Evolutionary conservation across 2,329 filamentous ascomycete species (phyloP).

Genomic region (Cytospora leucostoma): DNA sequence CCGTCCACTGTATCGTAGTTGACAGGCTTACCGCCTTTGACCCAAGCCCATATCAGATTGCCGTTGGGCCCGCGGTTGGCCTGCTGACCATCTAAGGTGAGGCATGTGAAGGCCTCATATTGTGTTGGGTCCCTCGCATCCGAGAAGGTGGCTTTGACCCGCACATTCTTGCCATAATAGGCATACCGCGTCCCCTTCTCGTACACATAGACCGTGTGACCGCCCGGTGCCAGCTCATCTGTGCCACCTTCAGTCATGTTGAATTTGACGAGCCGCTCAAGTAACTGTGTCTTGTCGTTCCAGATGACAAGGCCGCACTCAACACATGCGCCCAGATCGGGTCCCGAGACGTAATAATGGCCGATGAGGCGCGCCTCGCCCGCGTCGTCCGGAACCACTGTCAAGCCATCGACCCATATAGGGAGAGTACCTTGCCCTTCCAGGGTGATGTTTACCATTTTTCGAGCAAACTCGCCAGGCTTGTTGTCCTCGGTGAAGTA

Average conservation of each 20-base stretch:
- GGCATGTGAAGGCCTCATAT: slow-evolving; percentile 27
- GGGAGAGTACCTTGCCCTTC: slow-evolving; percentile 16
- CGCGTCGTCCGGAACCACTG: slow-evolving; percentile 11
- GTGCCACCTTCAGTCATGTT: not conserved
- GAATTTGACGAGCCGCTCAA: slow-evolving; percentile 19
- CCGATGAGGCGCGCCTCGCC: slow-evolving; percentile 17
- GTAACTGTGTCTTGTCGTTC: slow-evolving; percentile 15
- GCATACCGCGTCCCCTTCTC: slow-evolving; percentile 21
- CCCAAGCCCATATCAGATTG: slow-evolving; percentile 22
- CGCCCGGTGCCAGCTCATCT: slow-evolving; percentile 12
- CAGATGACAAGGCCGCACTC: slow-evolving; percentile 23
- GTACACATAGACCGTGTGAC: slow-evolving; percentile 19
- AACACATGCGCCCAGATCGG: slow-evolving; percentile 1
- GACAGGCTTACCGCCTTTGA: slow-evolving; percentile 23
- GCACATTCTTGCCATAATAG: slow-evolving; percentile 25
- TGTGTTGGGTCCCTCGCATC: slow-evolving; percentile 21
- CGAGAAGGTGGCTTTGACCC: slow-evolving; percentile 21
- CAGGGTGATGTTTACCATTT: slow-evolving; percentile 21
- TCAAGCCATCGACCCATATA: slow-evolving; percentile 25
- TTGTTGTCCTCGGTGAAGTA: slow-evolving; percentile 22
- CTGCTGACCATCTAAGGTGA: slow-evolving; percentile 8
- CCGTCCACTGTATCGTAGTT: slow-evolving; percentile 19
- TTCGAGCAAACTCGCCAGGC: slow-evolving; percentile 14
- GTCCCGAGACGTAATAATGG: slow-evolving; percentile 20
- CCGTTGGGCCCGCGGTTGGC: slow-evolving; percentile 19